Conservation (phyloP, 495 filamentous ascomycete species). For the Staphylotrichum longicolle region DNA sequence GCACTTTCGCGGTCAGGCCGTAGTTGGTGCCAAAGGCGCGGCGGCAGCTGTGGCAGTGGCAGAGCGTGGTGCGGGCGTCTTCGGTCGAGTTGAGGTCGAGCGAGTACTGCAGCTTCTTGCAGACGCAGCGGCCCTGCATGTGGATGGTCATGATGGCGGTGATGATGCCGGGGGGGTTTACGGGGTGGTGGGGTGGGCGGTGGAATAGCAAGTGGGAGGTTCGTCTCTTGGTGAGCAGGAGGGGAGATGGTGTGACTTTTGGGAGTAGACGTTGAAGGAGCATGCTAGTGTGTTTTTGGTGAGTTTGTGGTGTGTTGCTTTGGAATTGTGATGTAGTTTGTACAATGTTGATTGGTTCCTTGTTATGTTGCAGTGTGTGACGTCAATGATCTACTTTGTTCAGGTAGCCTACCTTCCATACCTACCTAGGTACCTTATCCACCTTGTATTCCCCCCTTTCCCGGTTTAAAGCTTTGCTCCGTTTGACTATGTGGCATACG, state of each 20-base stretch:
- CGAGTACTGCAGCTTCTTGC: constrained; percentile 25
- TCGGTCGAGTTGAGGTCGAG: constrained; percentile 22
- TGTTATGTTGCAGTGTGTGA: too few relatives aligned
- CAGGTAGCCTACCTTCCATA: too few relatives aligned
- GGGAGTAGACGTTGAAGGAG: neutral
- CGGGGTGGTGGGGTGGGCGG: neutral
- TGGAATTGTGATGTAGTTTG: too few relatives aligned
- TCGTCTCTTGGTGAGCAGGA: neutral
- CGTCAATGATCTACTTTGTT: too few relatives aligned
- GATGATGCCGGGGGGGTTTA: neutral
- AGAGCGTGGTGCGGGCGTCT: constrained; percentile 60
- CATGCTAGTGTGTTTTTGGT: neutral
- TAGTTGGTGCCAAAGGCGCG: constrained; percentile 64
- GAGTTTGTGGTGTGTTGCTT: too few relatives aligned
- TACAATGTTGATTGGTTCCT: too few relatives aligned
- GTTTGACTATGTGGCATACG: too few relatives aligned
- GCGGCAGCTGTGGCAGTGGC: constrained; percentile 63
- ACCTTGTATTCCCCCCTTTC: too few relatives aligned
- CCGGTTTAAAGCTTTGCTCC: too few relatives aligned
- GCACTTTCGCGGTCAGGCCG: constrained; percentile 62
- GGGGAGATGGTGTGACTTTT: neutral
- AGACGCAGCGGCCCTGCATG: constrained; percentile 28
- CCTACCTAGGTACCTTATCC: too few relatives aligned
- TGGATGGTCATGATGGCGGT: constrained; percentile 11
- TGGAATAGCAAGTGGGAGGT: neutral